Evolutionary conservation across 345 rosid species (phyloP).

Genomic region (Excoecaria cochinchinensis): DNA sequence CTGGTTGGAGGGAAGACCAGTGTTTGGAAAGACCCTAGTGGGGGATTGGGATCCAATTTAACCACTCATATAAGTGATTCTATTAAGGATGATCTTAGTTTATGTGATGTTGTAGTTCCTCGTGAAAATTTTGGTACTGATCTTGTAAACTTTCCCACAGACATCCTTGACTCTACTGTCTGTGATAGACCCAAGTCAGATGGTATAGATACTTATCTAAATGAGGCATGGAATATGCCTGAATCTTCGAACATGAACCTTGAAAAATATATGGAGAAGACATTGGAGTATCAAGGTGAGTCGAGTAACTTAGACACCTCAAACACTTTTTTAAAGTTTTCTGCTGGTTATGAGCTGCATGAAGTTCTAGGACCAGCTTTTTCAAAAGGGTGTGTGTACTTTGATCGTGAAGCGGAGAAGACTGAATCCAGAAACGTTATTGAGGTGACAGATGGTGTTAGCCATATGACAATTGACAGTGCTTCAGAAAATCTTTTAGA

Average conservation of each 20-base stretch:
- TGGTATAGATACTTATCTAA: slow-evolving; percentile 28
- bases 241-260: slow-evolving; percentile 40
- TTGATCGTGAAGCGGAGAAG: slow-evolving; percentile 46
- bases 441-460: slow-evolving; percentile 50
- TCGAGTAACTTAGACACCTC: slow-evolving; percentile 37
- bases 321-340: slow-evolving; percentile 46
- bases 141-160: slow-evolving; percentile 29
- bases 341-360: slow-evolving; percentile 69
- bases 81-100: slow-evolving; percentile 28
- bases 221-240: slow-evolving; percentile 30
- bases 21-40: slow-evolving; percentile 35
- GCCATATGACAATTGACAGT: slow-evolving; percentile 56
- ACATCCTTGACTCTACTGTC: slow-evolving; percentile 36
- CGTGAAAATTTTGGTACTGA: slow-evolving; percentile 40
- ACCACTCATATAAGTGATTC: slow-evolving; percentile 34
- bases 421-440: slow-evolving; percentile 39
- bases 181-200: slow-evolving; percentile 32
- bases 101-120: slow-evolving; percentile 41
- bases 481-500: slow-evolving; percentile 80
- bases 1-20: slow-evolving; percentile 41
- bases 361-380: slow-evolving; percentile 84
- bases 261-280: slow-evolving; percentile 35
- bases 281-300: slow-evolving; percentile 33
- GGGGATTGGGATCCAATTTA: slow-evolving; percentile 32
- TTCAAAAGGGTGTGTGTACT: slow-evolving; percentile 34